Percentiles rank a stretch among this genome's conserved stretches.
These are phyloP conservation scores for Trametes pubescens DNA, from an alignment of 1,284 basidiomycete species.

Conservation along the genomic window DNA sequence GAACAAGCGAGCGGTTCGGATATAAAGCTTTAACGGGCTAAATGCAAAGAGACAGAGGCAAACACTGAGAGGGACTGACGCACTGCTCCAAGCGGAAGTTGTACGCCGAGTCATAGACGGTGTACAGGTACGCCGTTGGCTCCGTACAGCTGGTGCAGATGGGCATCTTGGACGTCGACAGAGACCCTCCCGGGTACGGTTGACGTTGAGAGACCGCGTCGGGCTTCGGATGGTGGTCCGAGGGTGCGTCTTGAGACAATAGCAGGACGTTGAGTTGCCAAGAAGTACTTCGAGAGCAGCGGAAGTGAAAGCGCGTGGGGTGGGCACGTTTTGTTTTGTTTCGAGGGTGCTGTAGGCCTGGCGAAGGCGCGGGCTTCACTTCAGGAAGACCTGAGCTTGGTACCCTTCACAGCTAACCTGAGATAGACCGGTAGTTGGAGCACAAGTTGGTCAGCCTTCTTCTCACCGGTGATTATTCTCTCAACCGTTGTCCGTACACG, in stretches of 20 bases:
- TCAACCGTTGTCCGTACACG: neutral
- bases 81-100: constrained; percentile 86
- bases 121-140: constrained; percentile 78
- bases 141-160: constrained; percentile 84
- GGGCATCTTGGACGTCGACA: constrained; percentile 63
- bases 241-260: constrained; percentile 12
- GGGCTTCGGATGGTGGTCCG: constrained; percentile 1
- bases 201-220: constrained; percentile 5
- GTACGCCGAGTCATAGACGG: constrained; percentile 83
- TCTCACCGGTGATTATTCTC: neutral
- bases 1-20: constrained; percentile 17
- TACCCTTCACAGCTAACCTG: neutral
- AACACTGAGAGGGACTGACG: constrained; percentile 56
- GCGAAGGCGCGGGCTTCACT: neutral
- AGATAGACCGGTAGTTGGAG: neutral
- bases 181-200: neutral
- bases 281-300: neutral
- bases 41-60: constrained; percentile 5
- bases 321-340: constrained; percentile 20
- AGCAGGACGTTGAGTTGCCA: neutral
- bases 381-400: neutral
- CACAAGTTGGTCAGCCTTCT: neutral
- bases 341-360: neutral
- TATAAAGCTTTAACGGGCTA: constrained; percentile 17
- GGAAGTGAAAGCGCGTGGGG: neutral